These are phyloP conservation scores for Lasiodiplodia sp. DNA, from an alignment of 2,329 filamentous ascomycete genomes.

Conservation along the genomic window DNA sequence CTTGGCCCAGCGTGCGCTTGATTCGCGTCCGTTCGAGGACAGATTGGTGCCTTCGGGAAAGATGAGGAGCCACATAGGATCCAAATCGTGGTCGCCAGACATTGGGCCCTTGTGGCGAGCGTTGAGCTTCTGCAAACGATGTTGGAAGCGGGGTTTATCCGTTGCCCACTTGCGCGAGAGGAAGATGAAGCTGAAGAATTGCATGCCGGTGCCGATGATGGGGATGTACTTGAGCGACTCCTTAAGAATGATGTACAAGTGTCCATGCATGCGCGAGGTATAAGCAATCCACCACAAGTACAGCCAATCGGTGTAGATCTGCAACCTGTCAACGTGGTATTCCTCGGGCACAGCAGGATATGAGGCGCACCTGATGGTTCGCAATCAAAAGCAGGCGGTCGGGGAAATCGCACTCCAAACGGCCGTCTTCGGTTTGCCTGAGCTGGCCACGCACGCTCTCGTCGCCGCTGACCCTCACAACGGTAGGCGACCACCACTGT, in stretches of 20 bases:
- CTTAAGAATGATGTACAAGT: constrained; percentile 89
- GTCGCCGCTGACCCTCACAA: constrained; percentile 82
- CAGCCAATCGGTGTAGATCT: constrained; percentile 87
- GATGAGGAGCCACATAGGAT: constrained; percentile 89
- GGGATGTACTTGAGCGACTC: constrained; percentile 85
- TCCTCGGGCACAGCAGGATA: neutral
- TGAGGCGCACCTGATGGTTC: constrained; percentile 71
- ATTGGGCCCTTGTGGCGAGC: constrained; percentile 48
- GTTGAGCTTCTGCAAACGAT: constrained; percentile 77
- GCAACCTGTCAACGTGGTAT: constrained; percentile 32
- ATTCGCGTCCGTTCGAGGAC: constrained; percentile 72
- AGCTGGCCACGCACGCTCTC: constrained; percentile 79
- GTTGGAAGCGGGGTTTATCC: constrained; percentile 76
- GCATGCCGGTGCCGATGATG: constrained; percentile 82
- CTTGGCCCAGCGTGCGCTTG: constrained; percentile 76
- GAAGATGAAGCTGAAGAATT: constrained; percentile 89
- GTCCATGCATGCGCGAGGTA: constrained; percentile 79
- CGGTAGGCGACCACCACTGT: constrained; percentile 82
- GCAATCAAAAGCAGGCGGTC: constrained; percentile 82
- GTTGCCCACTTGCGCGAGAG: constrained; percentile 89
- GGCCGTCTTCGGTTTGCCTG: constrained; percentile 70
- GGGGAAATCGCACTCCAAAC: constrained; percentile 78
- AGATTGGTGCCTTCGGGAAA: constrained; percentile 90
- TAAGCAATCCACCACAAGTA: constrained; percentile 95
- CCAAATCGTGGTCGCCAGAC: constrained; percentile 57